Evolutionary conservation across 352 stramenopile genomes (phyloP).

Genomic region (Phytopythium kandeliae): DNA sequence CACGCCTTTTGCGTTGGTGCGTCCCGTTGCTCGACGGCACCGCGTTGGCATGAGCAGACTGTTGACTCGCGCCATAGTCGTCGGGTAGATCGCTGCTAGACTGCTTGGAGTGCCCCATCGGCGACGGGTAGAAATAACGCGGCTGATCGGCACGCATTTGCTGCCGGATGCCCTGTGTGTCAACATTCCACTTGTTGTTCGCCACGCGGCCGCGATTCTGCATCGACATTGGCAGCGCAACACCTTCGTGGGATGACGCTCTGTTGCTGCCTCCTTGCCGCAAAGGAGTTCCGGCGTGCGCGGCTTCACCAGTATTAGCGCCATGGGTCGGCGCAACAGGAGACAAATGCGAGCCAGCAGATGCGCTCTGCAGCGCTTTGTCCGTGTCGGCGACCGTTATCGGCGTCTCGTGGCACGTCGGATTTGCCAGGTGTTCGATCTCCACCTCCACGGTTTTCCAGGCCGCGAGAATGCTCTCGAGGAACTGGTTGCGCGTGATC

Average conservation of each 20-base stretch:
- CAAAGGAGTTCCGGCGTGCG: neutral
- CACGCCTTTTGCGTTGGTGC: neutral
- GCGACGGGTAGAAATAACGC: conserved; percentile 18
- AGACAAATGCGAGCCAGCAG: conserved; percentile 6
- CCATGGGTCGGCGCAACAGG: neutral
- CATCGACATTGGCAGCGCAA: conserved; percentile 11
- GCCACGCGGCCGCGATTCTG: conserved; percentile 30
- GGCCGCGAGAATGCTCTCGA: conserved; percentile 73
- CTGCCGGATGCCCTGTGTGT: conserved; percentile 53
- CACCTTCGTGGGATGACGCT: neutral
- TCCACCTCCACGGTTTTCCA: conserved; percentile 74
- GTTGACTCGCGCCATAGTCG: conserved; percentile 19
- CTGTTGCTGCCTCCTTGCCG: neutral
- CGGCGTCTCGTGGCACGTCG: conserved; percentile 19
- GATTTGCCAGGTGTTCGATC: conserved; percentile 34
- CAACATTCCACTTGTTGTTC: conserved; percentile 70
- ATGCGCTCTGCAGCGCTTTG: conserved; percentile 20
- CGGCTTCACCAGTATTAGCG: neutral
- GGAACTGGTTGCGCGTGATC: conserved; percentile 81
- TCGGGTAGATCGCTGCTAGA: conserved; percentile 36
- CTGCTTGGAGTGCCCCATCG: conserved; percentile 15
- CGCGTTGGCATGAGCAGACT: neutral
- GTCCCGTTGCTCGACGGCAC: neutral
- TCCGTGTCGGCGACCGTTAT: conserved; percentile 31
- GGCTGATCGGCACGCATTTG: conserved; percentile 29